These are phyloP conservation scores for Blumeria graminis DNA, from an alignment of 2,329 filamentous ascomycete species.

Conservation along the genomic window DNA sequence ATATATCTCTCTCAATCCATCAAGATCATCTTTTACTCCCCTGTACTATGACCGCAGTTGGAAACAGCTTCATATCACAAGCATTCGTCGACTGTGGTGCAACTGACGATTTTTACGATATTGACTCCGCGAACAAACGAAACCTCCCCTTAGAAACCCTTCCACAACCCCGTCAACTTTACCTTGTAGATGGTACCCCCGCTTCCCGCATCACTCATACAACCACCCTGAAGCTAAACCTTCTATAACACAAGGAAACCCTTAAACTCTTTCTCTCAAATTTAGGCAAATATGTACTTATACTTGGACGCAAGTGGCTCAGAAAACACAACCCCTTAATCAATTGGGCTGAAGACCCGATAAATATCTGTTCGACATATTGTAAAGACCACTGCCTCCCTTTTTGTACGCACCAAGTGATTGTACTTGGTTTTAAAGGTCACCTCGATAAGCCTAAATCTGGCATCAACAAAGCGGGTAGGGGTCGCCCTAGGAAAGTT, in stretches of 20 bases:
- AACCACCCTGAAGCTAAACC: neutral
- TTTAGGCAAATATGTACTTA: neutral
- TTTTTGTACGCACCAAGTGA: neutral
- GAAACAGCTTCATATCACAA: neutral
- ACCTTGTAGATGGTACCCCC: neutral
- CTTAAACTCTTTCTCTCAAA: neutral
- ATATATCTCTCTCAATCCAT: neutral
- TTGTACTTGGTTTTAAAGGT: neutral
- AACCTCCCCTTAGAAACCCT: neutral
- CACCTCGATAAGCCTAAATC: neutral
- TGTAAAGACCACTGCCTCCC: neutral
- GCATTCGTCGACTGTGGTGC: constrained; percentile 1
- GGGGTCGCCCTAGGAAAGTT: neutral
- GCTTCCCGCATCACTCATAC: neutral
- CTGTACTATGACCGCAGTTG: neutral
- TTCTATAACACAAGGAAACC: neutral
- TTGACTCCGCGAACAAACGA: neutral
- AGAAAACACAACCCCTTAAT: neutral
- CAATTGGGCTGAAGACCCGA: neutral
- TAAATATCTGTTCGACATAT: neutral
- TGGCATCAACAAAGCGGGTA: neutral
- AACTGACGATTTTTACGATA: neutral
- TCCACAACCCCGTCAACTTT: neutral
- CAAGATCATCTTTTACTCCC: neutral
- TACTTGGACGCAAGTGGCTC: neutral